Evolutionary conservation across 23 red algal genomes (phyloP).

Genomic region (Pyropia haitanensis): DNA sequence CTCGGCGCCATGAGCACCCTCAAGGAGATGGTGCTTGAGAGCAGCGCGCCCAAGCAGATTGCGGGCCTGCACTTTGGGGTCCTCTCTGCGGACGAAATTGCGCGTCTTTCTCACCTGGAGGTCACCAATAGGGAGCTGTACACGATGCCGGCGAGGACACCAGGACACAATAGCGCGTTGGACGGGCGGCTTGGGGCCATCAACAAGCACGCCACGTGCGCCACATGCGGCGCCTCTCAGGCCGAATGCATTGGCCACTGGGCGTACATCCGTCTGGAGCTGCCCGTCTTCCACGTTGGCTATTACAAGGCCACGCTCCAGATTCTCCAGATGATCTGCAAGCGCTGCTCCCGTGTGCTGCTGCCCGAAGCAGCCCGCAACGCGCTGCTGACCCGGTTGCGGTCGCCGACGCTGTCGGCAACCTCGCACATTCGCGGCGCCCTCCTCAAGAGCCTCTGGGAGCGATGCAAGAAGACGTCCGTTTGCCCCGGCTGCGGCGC

Average conservation of each 20-base stretch:
- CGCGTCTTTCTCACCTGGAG: slow-evolving; percentile 33
- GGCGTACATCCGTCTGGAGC: slow-evolving; percentile 68
- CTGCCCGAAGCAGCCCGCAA: slow-evolving; percentile 11
- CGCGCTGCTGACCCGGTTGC: slow-evolving; percentile 14
- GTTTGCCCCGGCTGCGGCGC: slow-evolving; percentile 63
- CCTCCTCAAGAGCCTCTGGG: slow-evolving; percentile 44
- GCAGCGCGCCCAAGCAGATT: slow-evolving; percentile 37
- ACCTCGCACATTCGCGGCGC: slow-evolving; percentile 48
- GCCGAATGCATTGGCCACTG: slow-evolving; percentile 88
- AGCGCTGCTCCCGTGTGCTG: slow-evolving; percentile 70
- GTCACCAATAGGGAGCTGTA: slow-evolving; percentile 52
- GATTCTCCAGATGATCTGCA: slow-evolving; percentile 94
- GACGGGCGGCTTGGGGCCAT: slow-evolving; percentile 77
- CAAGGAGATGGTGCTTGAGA: no score
- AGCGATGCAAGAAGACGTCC: slow-evolving; percentile 32
- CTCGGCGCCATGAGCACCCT: no score
- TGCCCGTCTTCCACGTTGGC: slow-evolving; percentile 92
- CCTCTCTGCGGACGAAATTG: slow-evolving; percentile 63
- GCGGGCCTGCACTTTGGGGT: slow-evolving; percentile 62
- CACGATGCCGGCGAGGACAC: slow-evolving; percentile 30
- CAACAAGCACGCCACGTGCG: slow-evolving; percentile 72
- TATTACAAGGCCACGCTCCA: slow-evolving; percentile 73
- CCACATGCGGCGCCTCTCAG: slow-evolving; percentile 66
- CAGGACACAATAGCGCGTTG: slow-evolving; percentile 41
- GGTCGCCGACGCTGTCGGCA: slow-evolving; percentile 11